These are phyloP conservation scores for Pichia sp. DNA, from an alignment of 1,139 yeast species.

Conservation along the genomic window DNA sequence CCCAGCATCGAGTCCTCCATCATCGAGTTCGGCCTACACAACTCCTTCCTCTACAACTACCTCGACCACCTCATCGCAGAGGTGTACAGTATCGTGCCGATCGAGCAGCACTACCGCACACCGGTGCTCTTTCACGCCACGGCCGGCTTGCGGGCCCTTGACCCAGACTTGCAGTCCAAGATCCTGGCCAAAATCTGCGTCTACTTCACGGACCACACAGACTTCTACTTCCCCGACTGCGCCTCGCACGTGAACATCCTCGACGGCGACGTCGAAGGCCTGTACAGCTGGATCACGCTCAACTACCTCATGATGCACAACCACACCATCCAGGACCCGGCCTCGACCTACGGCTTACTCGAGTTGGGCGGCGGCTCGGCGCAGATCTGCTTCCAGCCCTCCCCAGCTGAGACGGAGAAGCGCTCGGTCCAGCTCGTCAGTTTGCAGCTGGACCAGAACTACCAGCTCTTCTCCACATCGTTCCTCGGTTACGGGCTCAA, in stretches of 20 bases:
- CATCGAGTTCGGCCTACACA: conserved; percentile 28
- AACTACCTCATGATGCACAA: conserved; percentile 64
- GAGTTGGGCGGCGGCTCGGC: conserved; percentile 75
- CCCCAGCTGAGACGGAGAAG: too few species aligned
- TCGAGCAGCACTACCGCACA: conserved; percentile 62
- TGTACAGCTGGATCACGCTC: conserved; percentile 78
- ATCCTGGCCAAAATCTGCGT: conserved; percentile 53
- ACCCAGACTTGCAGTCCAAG: conserved; percentile 48
- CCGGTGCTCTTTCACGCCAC: conserved; percentile 78
- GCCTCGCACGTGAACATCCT: conserved; percentile 60
- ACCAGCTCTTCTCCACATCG: conserved; percentile 62
- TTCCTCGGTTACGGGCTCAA: conserved; percentile 76
- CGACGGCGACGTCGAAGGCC: conserved; percentile 74
- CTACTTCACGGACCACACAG: conserved; percentile 48
- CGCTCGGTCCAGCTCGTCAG: conserved; percentile 40
- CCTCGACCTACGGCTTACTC: conserved; percentile 59
- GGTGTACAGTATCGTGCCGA: conserved; percentile 60
- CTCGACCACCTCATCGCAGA: conserved; percentile 49
- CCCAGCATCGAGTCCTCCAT: conserved; percentile 65
- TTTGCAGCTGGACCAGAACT: conserved; percentile 46
- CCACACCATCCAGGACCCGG: conserved; percentile 40
- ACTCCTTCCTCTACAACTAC: conserved; percentile 60
- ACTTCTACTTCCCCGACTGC: conserved; percentile 58
- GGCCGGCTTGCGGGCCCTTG: conserved; percentile 69
- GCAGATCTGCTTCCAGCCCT: too few species aligned